phyloP scores from a whole-genome alignment of 352 stramenopile genomes.

The Globisporangium takayamanum region DNA sequence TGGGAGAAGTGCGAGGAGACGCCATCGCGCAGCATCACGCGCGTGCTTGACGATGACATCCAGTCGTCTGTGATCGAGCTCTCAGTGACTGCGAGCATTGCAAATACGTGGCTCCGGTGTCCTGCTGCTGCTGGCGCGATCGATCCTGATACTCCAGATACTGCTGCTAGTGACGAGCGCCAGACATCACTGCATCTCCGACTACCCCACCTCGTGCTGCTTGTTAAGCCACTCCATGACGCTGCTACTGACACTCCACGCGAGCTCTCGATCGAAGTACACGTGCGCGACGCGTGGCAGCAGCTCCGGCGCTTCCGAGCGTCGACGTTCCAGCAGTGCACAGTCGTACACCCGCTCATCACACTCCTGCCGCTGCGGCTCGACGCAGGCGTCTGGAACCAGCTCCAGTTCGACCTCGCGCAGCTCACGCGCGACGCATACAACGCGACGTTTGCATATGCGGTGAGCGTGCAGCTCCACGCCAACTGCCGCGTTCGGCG shows the following conservation, averaged over 20 bases:
- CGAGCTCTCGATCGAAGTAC: constrained; percentile 45
- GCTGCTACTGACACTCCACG: not conserved
- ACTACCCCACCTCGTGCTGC: constrained; percentile 36
- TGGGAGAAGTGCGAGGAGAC: constrained; percentile 46
- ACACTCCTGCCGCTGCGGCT: constrained; percentile 36
- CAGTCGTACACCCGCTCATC: constrained; percentile 29
- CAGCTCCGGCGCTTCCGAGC: constrained; percentile 33
- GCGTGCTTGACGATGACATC: constrained; percentile 49
- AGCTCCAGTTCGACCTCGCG: constrained; percentile 45
- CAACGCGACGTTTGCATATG: constrained; percentile 30
- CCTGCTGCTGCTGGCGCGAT: constrained; percentile 13
- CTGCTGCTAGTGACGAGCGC: not conserved
- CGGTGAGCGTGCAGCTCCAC: constrained; percentile 43
- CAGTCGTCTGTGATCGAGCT: constrained; percentile 58
- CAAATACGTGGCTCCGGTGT: constrained; percentile 42
- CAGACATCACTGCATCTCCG: constrained; percentile 38
- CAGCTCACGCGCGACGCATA: constrained; percentile 38
- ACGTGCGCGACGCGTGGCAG: constrained; percentile 25
- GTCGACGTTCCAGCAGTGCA: constrained; percentile 44
- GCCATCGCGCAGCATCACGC: constrained; percentile 21
- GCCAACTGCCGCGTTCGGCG: constrained; percentile 49
- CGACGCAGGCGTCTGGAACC: constrained; percentile 42
- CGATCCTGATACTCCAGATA: not conserved
- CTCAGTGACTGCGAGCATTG: constrained; percentile 20
- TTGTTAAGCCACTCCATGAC: constrained; percentile 34